Conservation (phyloP, 2,329 filamentous ascomycete species). For the Ascochyta clinopodiicola region DNA sequence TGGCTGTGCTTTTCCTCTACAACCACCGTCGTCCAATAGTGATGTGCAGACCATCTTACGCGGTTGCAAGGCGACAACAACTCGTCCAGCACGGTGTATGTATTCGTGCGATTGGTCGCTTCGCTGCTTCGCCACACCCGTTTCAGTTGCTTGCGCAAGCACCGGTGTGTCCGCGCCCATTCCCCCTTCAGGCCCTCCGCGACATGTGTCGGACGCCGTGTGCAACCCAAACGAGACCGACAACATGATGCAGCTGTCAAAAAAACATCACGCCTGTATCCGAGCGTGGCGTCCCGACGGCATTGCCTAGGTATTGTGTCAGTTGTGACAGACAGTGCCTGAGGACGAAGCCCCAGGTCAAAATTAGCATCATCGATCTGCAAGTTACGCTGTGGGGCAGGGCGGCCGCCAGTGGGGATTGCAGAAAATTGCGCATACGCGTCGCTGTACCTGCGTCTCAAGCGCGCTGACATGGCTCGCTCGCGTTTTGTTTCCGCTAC, state of each 20-base stretch:
- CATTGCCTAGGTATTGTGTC: not conserved
- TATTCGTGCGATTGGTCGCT: constrained; percentile 4
- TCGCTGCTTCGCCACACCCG: constrained; percentile 14
- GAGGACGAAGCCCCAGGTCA: constrained; percentile 1
- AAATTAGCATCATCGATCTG: constrained; percentile 20
- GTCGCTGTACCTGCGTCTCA: constrained; percentile 19
- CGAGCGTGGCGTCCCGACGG: constrained; percentile 8
- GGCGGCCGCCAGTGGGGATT: constrained; percentile 13
- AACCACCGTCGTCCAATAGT: constrained; percentile 5
- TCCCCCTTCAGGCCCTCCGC: not conserved
- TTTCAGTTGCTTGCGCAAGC: constrained; percentile 9
- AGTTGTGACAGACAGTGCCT: constrained; percentile 9
- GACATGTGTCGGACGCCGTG: constrained; percentile 12
- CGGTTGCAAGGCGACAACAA: constrained; percentile 9
- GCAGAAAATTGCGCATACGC: constrained; percentile 20
- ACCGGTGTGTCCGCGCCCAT: constrained; percentile 5
- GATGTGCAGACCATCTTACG: constrained; percentile 4
- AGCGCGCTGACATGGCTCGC: constrained; percentile 7
- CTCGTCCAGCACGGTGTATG: not conserved
- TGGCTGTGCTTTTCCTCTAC: constrained; percentile 8
- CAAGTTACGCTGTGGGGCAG: constrained; percentile 12
- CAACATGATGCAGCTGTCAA: constrained; percentile 4
- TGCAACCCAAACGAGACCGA: constrained; percentile 14
- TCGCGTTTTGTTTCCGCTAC: not conserved
- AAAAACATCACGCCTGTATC: constrained; percentile 5